Evolutionary conservation across 139 green algal genomes (phyloP), one percentile per base, ranked within the genome.

Genomic region (Picochlorum sp.): DNA sequence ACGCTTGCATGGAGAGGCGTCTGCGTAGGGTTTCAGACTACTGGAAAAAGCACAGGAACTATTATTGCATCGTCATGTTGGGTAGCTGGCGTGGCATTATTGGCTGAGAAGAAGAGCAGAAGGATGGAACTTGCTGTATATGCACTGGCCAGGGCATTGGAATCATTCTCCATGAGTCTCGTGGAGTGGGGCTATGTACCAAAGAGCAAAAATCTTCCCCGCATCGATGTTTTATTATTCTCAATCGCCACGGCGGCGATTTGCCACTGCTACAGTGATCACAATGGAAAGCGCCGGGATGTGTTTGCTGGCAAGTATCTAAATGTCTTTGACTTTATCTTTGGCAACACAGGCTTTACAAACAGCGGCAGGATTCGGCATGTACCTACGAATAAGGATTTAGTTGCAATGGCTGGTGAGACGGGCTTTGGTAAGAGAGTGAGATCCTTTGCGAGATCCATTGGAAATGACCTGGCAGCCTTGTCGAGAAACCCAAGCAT

Each of bases 51-150:
- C 57, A 83, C 79, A 2, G 80, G 74, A 14, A 16, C 50, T 15
- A 28, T 75, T 20, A 82, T 94, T 15, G 77, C 73, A 2, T 63
- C 37, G 56, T 71, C 47, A 60, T 74, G 73, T 56, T 87, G 82
- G 77, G 32, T 66, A 9, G 81, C 74, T 2, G 85, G 89, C 3
- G 69, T 92, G 38, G 82, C 86, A 1, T 81, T 77, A 7, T 70
- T 98, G 47, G 56, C 90, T 45, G 92, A 98, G 79, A 97, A 97
- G 79, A 95, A 95, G 74, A 81, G 68, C 2, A 80, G 92, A 14
- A 82, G 92, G 60, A 95, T 96, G 88, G 92, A 98, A 79, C 84
- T 98, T 45, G 90, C 90, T 16, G 72, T 96, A 34, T 98, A 97
- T 81, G 86, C 80, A 62, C 24, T 81, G 37, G 80, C 75, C 1